These are phyloP conservation scores for Ophiocordyceps camponoti-saundersi DNA, from an alignment of 2,329 filamentous ascomycete species.

Conservation along the genomic window DNA sequence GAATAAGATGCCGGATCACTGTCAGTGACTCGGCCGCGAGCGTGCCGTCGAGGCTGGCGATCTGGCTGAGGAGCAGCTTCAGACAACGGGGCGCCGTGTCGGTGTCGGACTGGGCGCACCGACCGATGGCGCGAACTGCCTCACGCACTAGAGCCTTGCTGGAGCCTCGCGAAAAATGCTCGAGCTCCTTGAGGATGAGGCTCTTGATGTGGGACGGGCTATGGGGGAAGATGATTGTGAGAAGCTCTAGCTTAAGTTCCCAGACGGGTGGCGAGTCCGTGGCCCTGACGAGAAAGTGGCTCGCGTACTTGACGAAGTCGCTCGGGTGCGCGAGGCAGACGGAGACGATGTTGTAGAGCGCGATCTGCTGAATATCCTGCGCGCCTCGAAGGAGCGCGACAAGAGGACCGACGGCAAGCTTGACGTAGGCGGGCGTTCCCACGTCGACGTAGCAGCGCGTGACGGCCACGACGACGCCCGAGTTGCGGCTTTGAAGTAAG, in stretches of 20 bases:
- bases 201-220: conserved; percentile 60
- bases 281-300: conserved; percentile 74
- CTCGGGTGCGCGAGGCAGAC: conserved; percentile 62
- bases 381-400: conserved; percentile 72
- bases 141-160: conserved; percentile 71
- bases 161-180: conserved; percentile 68
- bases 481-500: conserved; percentile 83
- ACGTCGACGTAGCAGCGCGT: conserved; percentile 72
- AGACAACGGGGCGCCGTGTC: conserved; percentile 63
- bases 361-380: conserved; percentile 76
- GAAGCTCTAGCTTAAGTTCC: conserved; percentile 79
- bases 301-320: conserved; percentile 74
- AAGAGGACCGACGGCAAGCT: conserved; percentile 63
- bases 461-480: conserved; percentile 80
- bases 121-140: conserved; percentile 79
- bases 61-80: conserved; percentile 66
- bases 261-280: conserved; percentile 69
- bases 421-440: conserved; percentile 61
- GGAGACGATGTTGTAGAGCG: conserved; percentile 88
- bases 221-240: conserved; percentile 82
- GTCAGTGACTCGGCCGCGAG: conserved; percentile 86
- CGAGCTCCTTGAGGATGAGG: conserved; percentile 78
- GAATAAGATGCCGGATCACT: conserved; percentile 88
- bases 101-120: conserved; percentile 69
- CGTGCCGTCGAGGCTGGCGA: conserved; percentile 73